These are phyloP conservation scores for Tetracladium marchalianum DNA, from an alignment of 495 filamentous ascomycete genomes.

Conservation along the genomic window DNA sequence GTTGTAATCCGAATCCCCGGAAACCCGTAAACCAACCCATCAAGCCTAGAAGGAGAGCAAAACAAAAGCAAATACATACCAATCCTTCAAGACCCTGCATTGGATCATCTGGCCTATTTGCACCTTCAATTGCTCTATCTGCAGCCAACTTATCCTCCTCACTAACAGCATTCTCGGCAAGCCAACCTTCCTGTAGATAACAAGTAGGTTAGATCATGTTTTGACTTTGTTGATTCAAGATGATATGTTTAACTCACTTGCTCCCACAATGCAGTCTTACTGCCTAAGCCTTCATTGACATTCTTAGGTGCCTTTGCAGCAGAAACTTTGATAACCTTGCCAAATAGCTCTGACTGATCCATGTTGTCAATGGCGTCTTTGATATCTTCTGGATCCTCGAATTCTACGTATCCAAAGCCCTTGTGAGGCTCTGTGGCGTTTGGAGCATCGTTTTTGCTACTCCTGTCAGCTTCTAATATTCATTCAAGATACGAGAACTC, in stretches of 20 bases:
- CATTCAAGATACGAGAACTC: conserved; percentile 45
- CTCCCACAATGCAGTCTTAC: conserved; percentile 96
- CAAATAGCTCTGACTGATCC: conserved; percentile 95
- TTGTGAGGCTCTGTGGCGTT: conserved; percentile 61
- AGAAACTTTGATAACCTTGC: conserved; percentile 82
- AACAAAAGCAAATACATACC: neutral
- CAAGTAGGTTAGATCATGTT: conserved; percentile 6
- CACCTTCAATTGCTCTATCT: conserved; percentile 41
- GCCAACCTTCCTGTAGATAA: conserved; percentile 73
- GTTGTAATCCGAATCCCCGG: no score
- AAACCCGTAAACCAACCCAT: no score
- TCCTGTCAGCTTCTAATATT: conserved; percentile 39
- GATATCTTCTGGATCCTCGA: conserved; percentile 75
- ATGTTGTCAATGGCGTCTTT: conserved; percentile 98
- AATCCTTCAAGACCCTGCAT: conserved; percentile 93
- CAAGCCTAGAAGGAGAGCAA: no score
- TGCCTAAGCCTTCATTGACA: conserved; percentile 72
- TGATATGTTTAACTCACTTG: conserved; percentile 50
- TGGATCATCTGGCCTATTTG: conserved; percentile 60
- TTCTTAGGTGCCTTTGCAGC: conserved; percentile 90
- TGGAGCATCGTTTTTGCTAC: conserved; percentile 35
- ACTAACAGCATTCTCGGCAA: conserved; percentile 80
- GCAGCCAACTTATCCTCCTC: conserved; percentile 70
- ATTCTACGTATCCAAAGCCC: conserved; percentile 96
- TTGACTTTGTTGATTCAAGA: neutral